A percentile compares a stretch with the other conserved stretches of the same genome.
Conservation (phyloP, 2,329 filamentous ascomycete genomes). For the Sporothrix brunneoviolacea region DNA sequence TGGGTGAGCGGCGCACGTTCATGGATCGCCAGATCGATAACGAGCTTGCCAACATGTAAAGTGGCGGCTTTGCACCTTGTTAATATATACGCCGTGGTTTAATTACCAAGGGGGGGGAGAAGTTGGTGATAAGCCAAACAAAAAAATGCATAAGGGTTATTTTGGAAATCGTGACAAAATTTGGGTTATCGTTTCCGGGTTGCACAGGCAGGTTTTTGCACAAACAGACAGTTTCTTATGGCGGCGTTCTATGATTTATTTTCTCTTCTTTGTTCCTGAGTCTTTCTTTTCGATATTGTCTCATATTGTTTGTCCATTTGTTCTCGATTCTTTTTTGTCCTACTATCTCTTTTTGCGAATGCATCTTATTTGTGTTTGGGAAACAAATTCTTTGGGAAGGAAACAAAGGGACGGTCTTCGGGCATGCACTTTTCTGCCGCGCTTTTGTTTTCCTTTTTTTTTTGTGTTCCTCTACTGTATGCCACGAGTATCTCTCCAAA, state of each 20-base stretch:
- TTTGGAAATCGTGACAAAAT: not conserved
- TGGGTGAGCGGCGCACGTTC: slow-evolving; percentile 79
- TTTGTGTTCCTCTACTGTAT: not conserved
- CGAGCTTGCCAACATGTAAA: slow-evolving; percentile 87
- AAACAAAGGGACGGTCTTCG: not conserved
- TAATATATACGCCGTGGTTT: too few species aligned
- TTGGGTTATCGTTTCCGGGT: not conserved
- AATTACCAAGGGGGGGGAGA: not conserved
- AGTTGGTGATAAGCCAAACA: too few species aligned
- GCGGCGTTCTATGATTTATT: not conserved
- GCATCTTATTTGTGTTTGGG: too few species aligned
- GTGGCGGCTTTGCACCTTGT: too few species aligned
- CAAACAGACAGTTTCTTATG: not conserved
- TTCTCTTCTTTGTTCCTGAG: not conserved
- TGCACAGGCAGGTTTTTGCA: slow-evolving; percentile 6
- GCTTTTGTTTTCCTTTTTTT: not conserved
- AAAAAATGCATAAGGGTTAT: slow-evolving; percentile 6
- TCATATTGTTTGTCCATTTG: not conserved
- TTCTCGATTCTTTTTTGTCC: not conserved
- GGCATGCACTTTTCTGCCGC: not conserved
- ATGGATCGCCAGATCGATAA: slow-evolving; percentile 89
- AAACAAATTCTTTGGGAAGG: too few species aligned
- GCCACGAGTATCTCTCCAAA: too few species aligned
- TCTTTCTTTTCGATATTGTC: not conserved
- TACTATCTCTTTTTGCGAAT: not conserved